Base-by-base conservation (phyloP, 495 filamentous ascomycete species). In the Penicillium salamii region DNA sequence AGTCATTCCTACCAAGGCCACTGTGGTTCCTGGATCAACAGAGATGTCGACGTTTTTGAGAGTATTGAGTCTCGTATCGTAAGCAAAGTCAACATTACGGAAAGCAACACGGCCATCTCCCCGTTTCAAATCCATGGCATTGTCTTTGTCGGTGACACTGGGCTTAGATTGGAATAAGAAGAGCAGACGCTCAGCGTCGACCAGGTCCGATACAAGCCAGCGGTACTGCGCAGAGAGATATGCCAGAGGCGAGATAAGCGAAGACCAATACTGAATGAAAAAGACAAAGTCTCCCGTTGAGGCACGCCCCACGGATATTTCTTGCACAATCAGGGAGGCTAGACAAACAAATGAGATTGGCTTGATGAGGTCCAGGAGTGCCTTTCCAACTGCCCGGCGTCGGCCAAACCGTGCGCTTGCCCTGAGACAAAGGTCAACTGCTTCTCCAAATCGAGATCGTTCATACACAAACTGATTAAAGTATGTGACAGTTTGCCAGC, bases 1-100 rank as follows among this genome's bases (percentile, higher is more conserved):
- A 3, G 85, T 88, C 52, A 82, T 78, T 2, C 88, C 89, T n/a
- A 91, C 88, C 14, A 91, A 76, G 7, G 87, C 88, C 11, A 87
- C 75, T 7, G 84, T 89, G 46, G 78, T 74, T 13, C 88, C 88
- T 1, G 78, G 65, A 5, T 48, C 46, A 9, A 48, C 68, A 12
- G 61, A 69, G 54, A 91, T 85, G 57, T 70, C 82, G 50, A 91
- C 70, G 36, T 80, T 63, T 52, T 86, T 84, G 61, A 90, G 72
- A 15, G 81, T 82, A 7, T 74, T 69, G 62, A 86, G 85, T 49
- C 84, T 77, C 37, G 77, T 67, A 65, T 89, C 85, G 69, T 91
- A 90, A 31, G 82, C 79, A 59, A 89, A 90, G 50, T 65, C 74
- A 38, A 89, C 85, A 42, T 81, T 56, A 26, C 81, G 68, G 52